Conservation (phyloP, 306 rosid species). For the Chamaecrista fasciculata region DNA sequence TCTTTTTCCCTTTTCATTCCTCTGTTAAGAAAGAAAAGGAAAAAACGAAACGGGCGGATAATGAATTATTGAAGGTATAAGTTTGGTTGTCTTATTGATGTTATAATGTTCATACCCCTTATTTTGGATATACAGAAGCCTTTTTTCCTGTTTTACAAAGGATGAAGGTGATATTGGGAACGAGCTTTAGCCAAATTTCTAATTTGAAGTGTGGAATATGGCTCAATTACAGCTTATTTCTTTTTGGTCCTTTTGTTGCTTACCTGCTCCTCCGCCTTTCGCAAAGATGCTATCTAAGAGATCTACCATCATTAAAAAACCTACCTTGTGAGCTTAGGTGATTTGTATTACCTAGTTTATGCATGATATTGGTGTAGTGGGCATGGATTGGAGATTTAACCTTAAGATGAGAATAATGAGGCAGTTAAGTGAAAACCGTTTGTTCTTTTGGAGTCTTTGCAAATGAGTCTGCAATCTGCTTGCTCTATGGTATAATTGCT, state of each 20-base stretch:
- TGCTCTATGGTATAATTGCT: background rate
- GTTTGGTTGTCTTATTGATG: background rate
- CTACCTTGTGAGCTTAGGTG: constrained; percentile 4
- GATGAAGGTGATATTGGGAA: background rate
- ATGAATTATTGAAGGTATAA: background rate
- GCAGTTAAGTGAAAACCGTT: background rate
- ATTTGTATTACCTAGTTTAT: background rate
- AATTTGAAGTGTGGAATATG: background rate
- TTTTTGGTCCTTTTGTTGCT: background rate
- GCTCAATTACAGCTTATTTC: background rate
- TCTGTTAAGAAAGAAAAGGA: background rate
- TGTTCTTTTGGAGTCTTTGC: background rate
- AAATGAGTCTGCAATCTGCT: background rate
- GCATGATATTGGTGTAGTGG: constrained; percentile 6
- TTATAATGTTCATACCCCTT: background rate
- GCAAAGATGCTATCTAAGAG: background rate
- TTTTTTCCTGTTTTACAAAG: background rate
- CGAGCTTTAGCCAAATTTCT: background rate
- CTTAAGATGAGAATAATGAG: background rate
- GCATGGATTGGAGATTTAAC: background rate
- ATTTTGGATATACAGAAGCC: background rate
- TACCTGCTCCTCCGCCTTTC: background rate
- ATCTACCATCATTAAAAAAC: constrained; percentile 2
- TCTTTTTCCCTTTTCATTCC: constrained; percentile 1
- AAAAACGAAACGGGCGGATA: background rate